Base-by-base conservation (phyloP, 352 stramenopile species). In the Ochromonadaceae sp. region DNA sequence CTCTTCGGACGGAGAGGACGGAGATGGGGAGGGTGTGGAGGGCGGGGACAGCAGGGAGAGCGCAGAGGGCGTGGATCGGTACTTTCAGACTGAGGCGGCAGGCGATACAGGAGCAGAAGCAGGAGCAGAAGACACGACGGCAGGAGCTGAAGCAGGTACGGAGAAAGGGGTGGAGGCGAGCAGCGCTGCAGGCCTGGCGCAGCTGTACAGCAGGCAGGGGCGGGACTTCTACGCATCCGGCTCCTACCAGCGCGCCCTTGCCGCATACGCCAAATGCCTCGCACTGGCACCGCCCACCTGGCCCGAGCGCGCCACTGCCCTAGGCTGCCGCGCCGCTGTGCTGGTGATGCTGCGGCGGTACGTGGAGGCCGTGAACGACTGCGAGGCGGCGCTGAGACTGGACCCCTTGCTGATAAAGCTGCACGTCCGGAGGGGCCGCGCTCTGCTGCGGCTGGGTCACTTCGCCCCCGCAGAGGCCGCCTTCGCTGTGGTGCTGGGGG, bases 401-500 rank as follows among this genome's bases (percentile, higher is more conserved):
- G 55, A 63, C 41, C 20, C 36, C 28, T 22, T 12, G 5, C 39
- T 63, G 12, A 22, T 63, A 4, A 63, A 63, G 22, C 35, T 63
- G 7, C 22, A 31, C 35, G 40, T 47, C 41, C 34, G 55, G 15
- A 47, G 41, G 28, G 55, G 55, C 26, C 36, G 26, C 34, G 35
- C 3, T 17, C 30, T 35, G 17, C 26, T 63, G 4, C n/a, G 22
- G 26, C 22, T 63, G 7, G 55, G 55, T 12, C 34, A 50, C 31
- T 10, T 50, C 7, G 41, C 31, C 22, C 12, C 17, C 9, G 55
- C 55, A n/a, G 38, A 47, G 28, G 40, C n/a, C 7, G 7, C 35
- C 10, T 63, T 63, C 25, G n/a, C 4, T 10, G 12, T 20, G 20
- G 22, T 63, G 22, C 39, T 63, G n/a, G 48, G 28, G 17, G 22